Conservation (phyloP, 2,329 filamentous ascomycete species). For the Phaeoacremonium minimum region DNA sequence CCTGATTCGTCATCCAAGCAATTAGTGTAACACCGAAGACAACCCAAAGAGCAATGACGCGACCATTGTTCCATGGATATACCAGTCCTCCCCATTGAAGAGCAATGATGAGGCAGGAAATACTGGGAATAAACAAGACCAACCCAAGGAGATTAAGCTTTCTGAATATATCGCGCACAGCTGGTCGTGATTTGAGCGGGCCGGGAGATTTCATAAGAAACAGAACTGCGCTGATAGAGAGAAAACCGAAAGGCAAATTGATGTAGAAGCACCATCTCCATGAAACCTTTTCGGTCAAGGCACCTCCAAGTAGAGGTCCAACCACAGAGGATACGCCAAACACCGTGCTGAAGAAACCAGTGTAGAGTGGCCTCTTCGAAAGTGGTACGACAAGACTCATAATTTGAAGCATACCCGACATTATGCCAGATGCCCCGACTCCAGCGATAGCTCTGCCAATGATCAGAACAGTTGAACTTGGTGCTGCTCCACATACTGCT, state of each 20-base stretch:
- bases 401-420: constrained; percentile 26
- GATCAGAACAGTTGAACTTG: background rate
- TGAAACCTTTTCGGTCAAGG: constrained; percentile 5
- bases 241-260: constrained; percentile 17
- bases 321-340: constrained; percentile 28
- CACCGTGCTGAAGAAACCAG: constrained; percentile 26
- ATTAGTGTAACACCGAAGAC: constrained; percentile 25
- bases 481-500: background rate
- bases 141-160: constrained; percentile 20
- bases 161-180: constrained; percentile 11
- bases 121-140: constrained; percentile 20
- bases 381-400: constrained; percentile 14
- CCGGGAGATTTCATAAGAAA: constrained; percentile 2
- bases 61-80: constrained; percentile 31
- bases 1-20: constrained; percentile 28
- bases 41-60: constrained; percentile 31
- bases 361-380: constrained; percentile 7
- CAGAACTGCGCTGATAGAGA: constrained; percentile 6
- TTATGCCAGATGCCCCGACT: constrained; percentile 27
- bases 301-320: constrained; percentile 10
- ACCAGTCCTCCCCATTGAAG: constrained; percentile 40
- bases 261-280: constrained; percentile 22
- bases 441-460: background rate
- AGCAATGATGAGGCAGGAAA: constrained; percentile 41
- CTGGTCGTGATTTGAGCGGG: background rate